Percentiles rank a stretch among this genome's conserved stretches.
These are phyloP conservation scores for Trametes cubensis DNA, from an alignment of 768 basidiomycete genomes.

Conservation along the genomic window DNA sequence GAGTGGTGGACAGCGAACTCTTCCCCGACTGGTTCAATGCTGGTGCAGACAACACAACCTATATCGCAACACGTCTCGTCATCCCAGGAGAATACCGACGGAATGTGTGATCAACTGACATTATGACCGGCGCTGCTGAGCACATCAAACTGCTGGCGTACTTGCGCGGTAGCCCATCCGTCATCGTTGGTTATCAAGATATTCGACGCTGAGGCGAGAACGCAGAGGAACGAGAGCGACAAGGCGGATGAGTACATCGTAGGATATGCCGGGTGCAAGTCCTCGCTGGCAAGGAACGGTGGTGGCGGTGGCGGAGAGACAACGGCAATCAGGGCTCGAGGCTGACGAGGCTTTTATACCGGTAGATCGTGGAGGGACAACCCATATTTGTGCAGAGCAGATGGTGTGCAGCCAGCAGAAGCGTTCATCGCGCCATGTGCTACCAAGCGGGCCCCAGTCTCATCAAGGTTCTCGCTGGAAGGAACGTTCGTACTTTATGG, in stretches of 20 bases:
- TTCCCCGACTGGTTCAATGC: slow-evolving; percentile 40
- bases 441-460: background rate
- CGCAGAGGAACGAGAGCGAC: background rate
- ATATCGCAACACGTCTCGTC: no score
- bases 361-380: background rate
- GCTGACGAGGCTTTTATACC: background rate
- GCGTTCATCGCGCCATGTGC: background rate
- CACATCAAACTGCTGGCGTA: slow-evolving; percentile 35
- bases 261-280: background rate
- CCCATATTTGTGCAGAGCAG: background rate
- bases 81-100: no score
- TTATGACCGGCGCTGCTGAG: slow-evolving; percentile 31
- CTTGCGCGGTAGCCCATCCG: slow-evolving; percentile 38
- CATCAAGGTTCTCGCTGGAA: background rate
- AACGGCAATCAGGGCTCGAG: background rate
- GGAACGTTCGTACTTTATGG: slow-evolving; percentile 6
- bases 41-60: slow-evolving; percentile 38
- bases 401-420: background rate
- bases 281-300: background rate
- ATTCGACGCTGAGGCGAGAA: slow-evolving; percentile 14
- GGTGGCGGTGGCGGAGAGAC: background rate
- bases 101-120: slow-evolving; percentile 21
- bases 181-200: slow-evolving; percentile 37
- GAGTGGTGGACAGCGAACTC: slow-evolving; percentile 33
- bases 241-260: background rate